Conservation (phyloP, 106 monocot species). For the Dendrobium officinale region DNA sequence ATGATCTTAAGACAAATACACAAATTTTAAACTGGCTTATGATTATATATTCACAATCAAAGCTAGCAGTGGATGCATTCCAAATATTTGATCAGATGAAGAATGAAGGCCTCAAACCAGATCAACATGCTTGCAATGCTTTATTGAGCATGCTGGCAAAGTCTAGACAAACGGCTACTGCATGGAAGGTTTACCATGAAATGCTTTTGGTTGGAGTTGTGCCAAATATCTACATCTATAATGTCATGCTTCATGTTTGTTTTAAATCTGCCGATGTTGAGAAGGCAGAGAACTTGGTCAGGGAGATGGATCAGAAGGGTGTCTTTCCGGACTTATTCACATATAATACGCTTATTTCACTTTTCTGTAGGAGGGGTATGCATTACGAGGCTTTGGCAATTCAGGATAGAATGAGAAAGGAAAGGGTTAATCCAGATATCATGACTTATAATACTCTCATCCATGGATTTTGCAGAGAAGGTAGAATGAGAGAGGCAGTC, state of each 20-base stretch:
- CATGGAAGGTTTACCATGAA: constrained; percentile 73
- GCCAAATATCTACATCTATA: constrained; percentile 61
- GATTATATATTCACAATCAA: constrained; percentile 35
- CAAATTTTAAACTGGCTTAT: constrained; percentile 77
- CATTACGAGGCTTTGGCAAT: constrained; percentile 68
- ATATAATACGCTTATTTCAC: constrained; percentile 76
- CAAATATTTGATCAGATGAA: constrained; percentile 59
- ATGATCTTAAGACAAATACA: constrained; percentile 18
- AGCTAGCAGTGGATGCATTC: constrained; percentile 41
- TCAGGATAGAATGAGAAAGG: constrained; percentile 64
- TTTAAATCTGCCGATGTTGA: constrained; percentile 47
- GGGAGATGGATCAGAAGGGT: constrained; percentile 58
- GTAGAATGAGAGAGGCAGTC: constrained; percentile 71
- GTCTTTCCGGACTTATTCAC: constrained; percentile 49
- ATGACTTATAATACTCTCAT: constrained; percentile 77
- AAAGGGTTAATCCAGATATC: constrained; percentile 60
- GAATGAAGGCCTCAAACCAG: constrained; percentile 26
- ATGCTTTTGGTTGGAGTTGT: constrained; percentile 36
- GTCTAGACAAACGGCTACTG: constrained; percentile 52
- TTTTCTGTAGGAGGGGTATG: constrained; percentile 79
- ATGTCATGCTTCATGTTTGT: constrained; percentile 85
- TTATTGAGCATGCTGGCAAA: constrained; percentile 60
- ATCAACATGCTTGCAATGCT: constrained; percentile 54
- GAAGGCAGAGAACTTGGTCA: constrained; percentile 45
- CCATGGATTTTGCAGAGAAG: constrained; percentile 77